Base-by-base conservation (phyloP, 805 yeast species). In the Nakazawaea wyomingensis region DNA sequence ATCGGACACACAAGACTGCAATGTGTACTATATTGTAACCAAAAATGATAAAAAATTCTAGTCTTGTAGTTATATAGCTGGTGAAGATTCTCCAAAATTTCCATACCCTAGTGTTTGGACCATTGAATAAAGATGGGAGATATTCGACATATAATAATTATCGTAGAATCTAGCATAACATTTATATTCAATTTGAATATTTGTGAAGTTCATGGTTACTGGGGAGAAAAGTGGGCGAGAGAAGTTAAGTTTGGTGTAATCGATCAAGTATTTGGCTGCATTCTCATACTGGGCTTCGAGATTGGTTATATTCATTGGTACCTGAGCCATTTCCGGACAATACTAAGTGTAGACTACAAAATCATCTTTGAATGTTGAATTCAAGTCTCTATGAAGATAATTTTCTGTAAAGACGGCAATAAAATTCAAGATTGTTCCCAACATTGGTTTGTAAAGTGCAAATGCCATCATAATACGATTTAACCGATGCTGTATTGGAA, bases 111-210 rank as follows among this genome's bases (percentile, higher is more conserved):
- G 52, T 24, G 20, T 47, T 45, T 19, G 41, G 46, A 24, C 61
- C 45, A 30, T 60, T 56, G 17, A 48, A 24, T 17, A 58, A 38
- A 0, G 78, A 70, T n/a, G 78, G 76, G 2, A 68, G 51, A 50
- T 54, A 1, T 58, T 52, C 28, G 59, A 50, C 31, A 47, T 57
- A 41, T 62, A 67, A 13, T 48, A 33, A 29, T 59, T 57, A 3
- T 37, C 32, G 33, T 55, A 54, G 27, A 46, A 51, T 5, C 48
- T 42, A 5, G 34, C 19, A 26, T 54, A 54, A 19, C 46, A 50
- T n/a, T 9, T 21, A 14, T 37, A 43, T 19, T 24, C 29, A 1
- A n/a, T 11, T 4, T 16, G 19, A 7, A 49, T 43, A 2, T 11
- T 7, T 9, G 49, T 45, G 36, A 48, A 30, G 33, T 52, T 47